Base-by-base conservation (phyloP, 108 stramenopile species). In the Cyclotella sp. region DNA sequence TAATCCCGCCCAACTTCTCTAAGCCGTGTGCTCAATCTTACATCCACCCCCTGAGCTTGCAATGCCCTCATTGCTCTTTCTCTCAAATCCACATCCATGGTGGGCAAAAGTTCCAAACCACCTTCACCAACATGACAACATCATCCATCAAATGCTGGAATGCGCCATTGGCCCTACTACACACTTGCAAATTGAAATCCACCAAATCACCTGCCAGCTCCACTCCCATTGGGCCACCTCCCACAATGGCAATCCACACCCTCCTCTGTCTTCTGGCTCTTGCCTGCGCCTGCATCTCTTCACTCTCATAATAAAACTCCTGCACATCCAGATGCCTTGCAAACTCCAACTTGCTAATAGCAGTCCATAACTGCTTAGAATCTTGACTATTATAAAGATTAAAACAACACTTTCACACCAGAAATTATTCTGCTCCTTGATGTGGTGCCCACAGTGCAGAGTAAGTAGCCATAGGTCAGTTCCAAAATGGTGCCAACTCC, bases 161-260 rank as follows among this genome's bases (percentile, higher is more conserved):
- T n/a, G n/a, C n/a, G n/a, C 87, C 88, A 30, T 79, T 75, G 1
- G 51, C 70, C 11, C 61, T 30, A 4, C 68, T 43, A 19, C 76
- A 73, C 6, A 89, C 66, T 55, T 94, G 86, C 0, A 41, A 12
- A 47, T 78, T 64, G 53, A 94, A 87, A 76, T 94, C 93, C 27
- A 42, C 30, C 27, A 94, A 63, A 64, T 94, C 93, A 40, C 91
- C 93, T 5, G 85, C 75, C 13, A 90, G 69, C 66, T 94, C 93
- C 12, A 84, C 83, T 0, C 86, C 86, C 10, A 83, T 86, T 21
- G 86, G 82, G 9, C 86, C 86, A 55, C 86, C 86, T 15, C 86
- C 86, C 0, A 86, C 70, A 18, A 86, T 69, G 7, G 76, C 83
- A 39, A 84, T 70, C 21, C 78, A 72, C 49, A 76, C 61, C 53